phyloP scores from a whole-genome alignment of 768 basidiomycete species.

The Collybia sordida region DNA sequence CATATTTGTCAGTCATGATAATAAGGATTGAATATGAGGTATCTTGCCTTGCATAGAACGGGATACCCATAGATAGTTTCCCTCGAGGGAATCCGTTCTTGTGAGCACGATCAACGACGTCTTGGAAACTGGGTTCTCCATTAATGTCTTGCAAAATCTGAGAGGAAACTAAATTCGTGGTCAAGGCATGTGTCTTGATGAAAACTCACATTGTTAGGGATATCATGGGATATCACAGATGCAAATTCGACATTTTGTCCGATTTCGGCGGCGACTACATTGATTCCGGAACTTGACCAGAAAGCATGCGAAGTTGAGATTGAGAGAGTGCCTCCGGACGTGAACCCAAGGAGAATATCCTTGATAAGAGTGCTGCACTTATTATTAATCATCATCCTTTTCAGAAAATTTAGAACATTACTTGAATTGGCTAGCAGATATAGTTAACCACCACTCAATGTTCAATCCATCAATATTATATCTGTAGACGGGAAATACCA shows the following conservation, averaged over 20 bases:
- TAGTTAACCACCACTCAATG: conserved; percentile 5
- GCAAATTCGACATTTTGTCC: neutral
- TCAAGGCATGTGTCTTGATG: neutral
- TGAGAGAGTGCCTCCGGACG: neutral
- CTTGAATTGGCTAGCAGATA: conserved; percentile 6
- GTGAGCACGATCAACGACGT: conserved; percentile 1
- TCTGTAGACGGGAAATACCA: too few species aligned
- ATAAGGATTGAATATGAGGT: neutral
- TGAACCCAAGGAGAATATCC: too few species aligned
- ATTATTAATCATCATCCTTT: neutral
- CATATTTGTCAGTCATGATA: too few species aligned
- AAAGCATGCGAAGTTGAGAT: conserved; percentile 11
- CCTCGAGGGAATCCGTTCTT: conserved; percentile 3
- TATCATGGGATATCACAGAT: conserved; percentile 1
- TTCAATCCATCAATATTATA: conserved; percentile 6
- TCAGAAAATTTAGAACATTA: conserved; percentile 1
- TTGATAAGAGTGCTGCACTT: neutral
- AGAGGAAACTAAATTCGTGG: too few species aligned
- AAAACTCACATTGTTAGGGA: neutral
- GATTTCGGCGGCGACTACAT: conserved; percentile 5
- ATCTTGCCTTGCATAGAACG: conserved; percentile 4
- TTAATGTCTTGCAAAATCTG: too few species aligned
- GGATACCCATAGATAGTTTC: conserved; percentile 5
- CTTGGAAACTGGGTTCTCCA: neutral
- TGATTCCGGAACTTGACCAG: conserved; percentile 11